Conservation (phyloP, 345 rosid species). For the Lepidium didymum region DNA sequence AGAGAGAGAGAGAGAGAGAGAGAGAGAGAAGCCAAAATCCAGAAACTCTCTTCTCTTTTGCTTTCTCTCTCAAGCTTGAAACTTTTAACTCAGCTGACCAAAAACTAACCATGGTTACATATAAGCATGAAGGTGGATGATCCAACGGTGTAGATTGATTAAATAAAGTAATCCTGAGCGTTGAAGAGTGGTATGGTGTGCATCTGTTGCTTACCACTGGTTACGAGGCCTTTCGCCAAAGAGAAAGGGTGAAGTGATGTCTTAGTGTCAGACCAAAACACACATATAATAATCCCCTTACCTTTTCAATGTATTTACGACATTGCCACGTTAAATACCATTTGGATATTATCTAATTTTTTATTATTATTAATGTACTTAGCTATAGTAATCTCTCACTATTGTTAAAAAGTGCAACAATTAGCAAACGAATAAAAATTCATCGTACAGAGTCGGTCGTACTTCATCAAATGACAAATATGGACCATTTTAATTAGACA, state of each 20-base stretch:
- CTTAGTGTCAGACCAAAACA: slow-evolving; percentile 19
- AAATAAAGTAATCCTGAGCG: slow-evolving; percentile 40
- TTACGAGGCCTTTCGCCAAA: slow-evolving; percentile 27
- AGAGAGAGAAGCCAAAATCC: not conserved
- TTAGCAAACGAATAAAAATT: not conserved
- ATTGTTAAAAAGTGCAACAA: not conserved
- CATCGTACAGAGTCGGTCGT: slow-evolving; percentile 6
- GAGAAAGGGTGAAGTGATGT: slow-evolving; percentile 31
- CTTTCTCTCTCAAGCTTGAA: not conserved
- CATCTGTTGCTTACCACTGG: slow-evolving; percentile 52
- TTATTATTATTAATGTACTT: too few species aligned
- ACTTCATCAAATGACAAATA: not conserved
- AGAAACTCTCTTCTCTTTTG: not conserved
- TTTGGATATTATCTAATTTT: too few species aligned
- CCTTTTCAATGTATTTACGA: not conserved
- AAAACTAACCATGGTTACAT: slow-evolving; percentile 32
- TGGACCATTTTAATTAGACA: too few species aligned
- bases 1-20: slow-evolving; percentile 5
- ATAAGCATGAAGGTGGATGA: not conserved
- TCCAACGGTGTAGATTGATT: slow-evolving; percentile 32
- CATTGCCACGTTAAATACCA: not conserved
- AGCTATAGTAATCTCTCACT: not conserved
- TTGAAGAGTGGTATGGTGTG: slow-evolving; percentile 37
- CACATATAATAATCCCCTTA: not conserved
- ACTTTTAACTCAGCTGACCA: slow-evolving; percentile 14